phyloP scores from a whole-genome alignment of 1,284 basidiomycete genomes.

The Leccinum laetum region DNA sequence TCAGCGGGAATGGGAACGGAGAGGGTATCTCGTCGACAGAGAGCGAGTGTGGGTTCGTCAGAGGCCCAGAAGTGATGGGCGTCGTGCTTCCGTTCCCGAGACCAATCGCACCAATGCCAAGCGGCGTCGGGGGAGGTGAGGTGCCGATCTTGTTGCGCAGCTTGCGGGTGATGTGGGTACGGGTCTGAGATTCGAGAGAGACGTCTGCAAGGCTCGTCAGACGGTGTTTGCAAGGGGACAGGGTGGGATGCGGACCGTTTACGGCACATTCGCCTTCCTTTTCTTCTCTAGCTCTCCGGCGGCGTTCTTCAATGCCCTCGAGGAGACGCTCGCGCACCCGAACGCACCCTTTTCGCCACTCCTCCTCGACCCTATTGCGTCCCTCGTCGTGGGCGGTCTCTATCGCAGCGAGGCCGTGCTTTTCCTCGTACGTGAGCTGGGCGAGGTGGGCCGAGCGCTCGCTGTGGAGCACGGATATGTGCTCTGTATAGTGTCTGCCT shows the following conservation, averaged over 20 bases:
- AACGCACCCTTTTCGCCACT: conserved; percentile 71
- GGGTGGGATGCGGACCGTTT: conserved; percentile 44
- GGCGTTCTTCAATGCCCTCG: conserved; percentile 80
- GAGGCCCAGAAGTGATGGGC: conserved; percentile 62
- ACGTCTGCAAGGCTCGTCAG: conserved; percentile 45
- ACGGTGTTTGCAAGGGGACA: background rate
- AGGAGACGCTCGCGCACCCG: conserved; percentile 72
- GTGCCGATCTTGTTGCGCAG: conserved; percentile 68
- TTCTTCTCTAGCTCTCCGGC: conserved; percentile 74
- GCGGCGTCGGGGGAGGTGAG: conserved; percentile 61
- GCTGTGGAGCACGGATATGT: too few relatives aligned
- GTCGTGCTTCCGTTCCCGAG: conserved; percentile 34
- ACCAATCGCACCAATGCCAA: conserved; percentile 34
- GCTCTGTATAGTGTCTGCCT: too few relatives aligned
- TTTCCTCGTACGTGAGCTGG: too few relatives aligned
- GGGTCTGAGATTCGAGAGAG: conserved; percentile 65
- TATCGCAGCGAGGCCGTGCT: conserved; percentile 16
- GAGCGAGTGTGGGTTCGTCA: conserved; percentile 77
- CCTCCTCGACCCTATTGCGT: conserved; percentile 66
- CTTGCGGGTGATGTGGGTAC: conserved; percentile 79
- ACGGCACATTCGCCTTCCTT: conserved; percentile 77
- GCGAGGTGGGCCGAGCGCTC: too few relatives aligned
- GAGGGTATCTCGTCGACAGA: conserved; percentile 50
- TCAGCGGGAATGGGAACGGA: too few relatives aligned
- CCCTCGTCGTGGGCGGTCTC: conserved; percentile 76